Evolutionary conservation across 306 rosid genomes (phyloP).

Genomic region (Adenanthera pavonina): DNA sequence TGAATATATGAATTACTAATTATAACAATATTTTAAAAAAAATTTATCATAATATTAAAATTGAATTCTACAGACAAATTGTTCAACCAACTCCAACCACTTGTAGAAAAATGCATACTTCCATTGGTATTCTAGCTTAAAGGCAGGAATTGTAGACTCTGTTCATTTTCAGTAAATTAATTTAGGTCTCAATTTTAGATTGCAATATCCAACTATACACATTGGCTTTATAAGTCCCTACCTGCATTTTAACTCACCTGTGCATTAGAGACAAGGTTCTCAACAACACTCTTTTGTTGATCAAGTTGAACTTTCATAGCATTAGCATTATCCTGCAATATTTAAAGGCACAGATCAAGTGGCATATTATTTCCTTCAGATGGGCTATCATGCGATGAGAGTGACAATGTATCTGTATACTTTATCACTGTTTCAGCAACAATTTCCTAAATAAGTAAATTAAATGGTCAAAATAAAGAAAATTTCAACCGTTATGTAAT

Average conservation of each 20-base stretch:
- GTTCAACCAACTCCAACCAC: slow-evolving; percentile 32
- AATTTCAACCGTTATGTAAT: slow-evolving; percentile 18
- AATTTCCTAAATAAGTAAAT: slow-evolving; percentile 34
- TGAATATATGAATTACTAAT: slow-evolving; percentile 2
- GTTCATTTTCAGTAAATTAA: too few relatives aligned
- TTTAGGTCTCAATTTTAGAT: slow-evolving; percentile 17
- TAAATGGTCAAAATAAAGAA: slow-evolving; percentile 28
- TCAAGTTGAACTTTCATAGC: slow-evolving; percentile 91
- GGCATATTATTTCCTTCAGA: neutral
- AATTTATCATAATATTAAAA: slow-evolving; percentile 2
- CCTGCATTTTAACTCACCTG: slow-evolving; percentile 58
- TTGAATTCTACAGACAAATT: neutral
- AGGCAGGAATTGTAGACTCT: too few relatives aligned
- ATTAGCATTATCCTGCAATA: slow-evolving; percentile 90
- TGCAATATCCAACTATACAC: slow-evolving; percentile 9
- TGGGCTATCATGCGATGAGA: slow-evolving; percentile 4
- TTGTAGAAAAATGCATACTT: slow-evolving; percentile 10
- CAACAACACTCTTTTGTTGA: slow-evolving; percentile 93
- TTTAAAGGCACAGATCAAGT: slow-evolving; percentile 30
- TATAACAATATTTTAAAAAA: slow-evolving; percentile 10
- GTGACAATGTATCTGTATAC: slow-evolving; percentile 27
- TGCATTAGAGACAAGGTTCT: slow-evolving; percentile 89
- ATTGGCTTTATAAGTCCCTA: neutral
- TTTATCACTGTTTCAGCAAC: slow-evolving; percentile 16
- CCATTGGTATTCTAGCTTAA: neutral